Base-by-base conservation (phyloP, 768 basidiomycete species). In the Trametes punicea region DNA sequence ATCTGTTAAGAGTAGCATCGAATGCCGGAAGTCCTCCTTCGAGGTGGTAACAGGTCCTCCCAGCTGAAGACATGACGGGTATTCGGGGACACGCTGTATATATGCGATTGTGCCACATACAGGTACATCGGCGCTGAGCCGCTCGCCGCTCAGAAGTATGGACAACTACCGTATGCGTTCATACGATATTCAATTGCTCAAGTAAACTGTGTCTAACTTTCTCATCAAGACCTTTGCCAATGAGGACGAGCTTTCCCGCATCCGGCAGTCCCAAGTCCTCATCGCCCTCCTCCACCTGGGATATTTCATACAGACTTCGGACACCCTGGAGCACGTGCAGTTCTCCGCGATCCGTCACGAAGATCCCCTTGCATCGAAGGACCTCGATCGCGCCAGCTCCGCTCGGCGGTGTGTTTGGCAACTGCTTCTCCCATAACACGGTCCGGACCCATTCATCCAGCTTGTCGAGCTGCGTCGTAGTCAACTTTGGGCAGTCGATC, bases 261-360 rank as follows among this genome's bases (percentile, higher is more conserved):
- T 82, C 80, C 0, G 82, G 81, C 31, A 85, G 67, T 1, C 80
- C 84, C 23, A 82, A 51, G 38, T 67, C 70, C n/a, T 64, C 65
- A 50, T 60, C 55, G 0, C 55, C 64, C 33, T 56, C 63, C 30
- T 74, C 74, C 36, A 84, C 73, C 46, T 76, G 70, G 0, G 70
- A 66, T 13, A 95, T 80, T 63, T 99, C 96, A 67, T 95, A 99
- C 70, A 98, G 79, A 62, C 76, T 91, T 61, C 91, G 77, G 11
- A 99, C 97, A 2, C 95, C 97, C 67, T 99, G 97, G 41, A 99
- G 72, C 50, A 98, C 82, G 62, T 85, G 80, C 53, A 81, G 76
- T 49, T 79, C 74, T 2, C 88, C 88, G 0, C 72, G 70, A 2
- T 76, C 69, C 9, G 76, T 73, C 16, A 69, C 69, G 60, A 96